Evolutionary conservation across 2,329 filamentous ascomycete genomes (phyloP), one percentile per base, ranked within the genome.

Genomic region (Fusarium foetens): DNA sequence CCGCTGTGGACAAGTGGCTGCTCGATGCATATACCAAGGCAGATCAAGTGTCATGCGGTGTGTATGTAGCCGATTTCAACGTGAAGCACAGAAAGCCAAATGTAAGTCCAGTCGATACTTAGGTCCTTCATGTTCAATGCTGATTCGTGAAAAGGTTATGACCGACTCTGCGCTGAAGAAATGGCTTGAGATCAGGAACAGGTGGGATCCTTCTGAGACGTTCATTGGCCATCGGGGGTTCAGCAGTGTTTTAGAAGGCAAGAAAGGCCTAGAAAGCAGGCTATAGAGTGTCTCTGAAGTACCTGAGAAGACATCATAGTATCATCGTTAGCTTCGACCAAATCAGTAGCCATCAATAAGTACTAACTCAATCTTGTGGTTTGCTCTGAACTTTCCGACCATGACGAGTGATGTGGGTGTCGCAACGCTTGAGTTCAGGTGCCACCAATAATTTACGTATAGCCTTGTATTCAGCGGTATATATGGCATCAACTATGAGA

Each of bases 41-140:
- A 1, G 39, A 41, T 16, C 5, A 41, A 41, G 39, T n/a, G 13
- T 41, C 39, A 6, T 41, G 39, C 3, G 39, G 39, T 9, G 39
- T 41, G 13, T 41, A 41, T 16, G 39, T 41, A 6, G 39, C 39
- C 39, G 39, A 41, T 10, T 41, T 41, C 21, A 41, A 41, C 39
- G 39, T 41, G 39, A 41, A 41, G 21, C 39, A 41, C 13, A 41
- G 39, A n/a, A 41, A 41, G 39, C 39, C 39, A 41, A 41, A 16
- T 8, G 39, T 41, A 10, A 10, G 39, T n/a, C 38, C 1, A 1
- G 38, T 39, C 3, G 1, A 8, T 39, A 14, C 1, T 8, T n/a
- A 2, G 2, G 3, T 8, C 3, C 3, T n/a, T n/a, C 19, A n/a
- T 8, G 21, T 39, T 41, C 8, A 41, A 41, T 9, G 1, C 39